These are phyloP conservation scores for Fusarium continuum DNA, from an alignment of 2,329 filamentous ascomycete genomes.

Conservation along the genomic window DNA sequence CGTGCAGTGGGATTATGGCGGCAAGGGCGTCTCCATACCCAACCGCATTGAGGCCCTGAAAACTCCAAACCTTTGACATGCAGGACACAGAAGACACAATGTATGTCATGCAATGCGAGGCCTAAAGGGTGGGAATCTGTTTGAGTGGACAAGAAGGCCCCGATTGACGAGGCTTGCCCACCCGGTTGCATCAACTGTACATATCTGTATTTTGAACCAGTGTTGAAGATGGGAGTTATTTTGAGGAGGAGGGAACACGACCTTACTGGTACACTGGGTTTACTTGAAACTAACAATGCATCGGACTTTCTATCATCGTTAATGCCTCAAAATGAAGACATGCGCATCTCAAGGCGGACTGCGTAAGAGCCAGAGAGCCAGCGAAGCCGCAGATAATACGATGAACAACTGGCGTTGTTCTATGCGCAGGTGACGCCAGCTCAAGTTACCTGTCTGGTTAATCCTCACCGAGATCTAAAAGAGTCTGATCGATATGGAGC, in stretches of 20 bases:
- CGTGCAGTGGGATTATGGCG: conserved; percentile 50
- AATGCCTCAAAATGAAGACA: conserved; percentile 28
- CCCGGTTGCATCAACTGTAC: conserved; percentile 28
- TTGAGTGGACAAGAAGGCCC: conserved; percentile 30
- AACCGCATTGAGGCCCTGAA: conserved; percentile 51
- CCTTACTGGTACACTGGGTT: neutral
- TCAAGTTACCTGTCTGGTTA: conserved; percentile 13
- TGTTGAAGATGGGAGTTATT: conserved; percentile 8
- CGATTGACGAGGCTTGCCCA: conserved; percentile 36
- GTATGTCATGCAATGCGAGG: conserved; percentile 22
- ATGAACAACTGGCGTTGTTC: conserved; percentile 37
- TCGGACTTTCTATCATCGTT: neutral
- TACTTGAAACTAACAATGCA: neutral
- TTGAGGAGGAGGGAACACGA: conserved; percentile 30
- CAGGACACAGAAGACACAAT: conserved; percentile 28
- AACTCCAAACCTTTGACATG: conserved; percentile 34
- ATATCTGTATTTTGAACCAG: conserved; percentile 1
- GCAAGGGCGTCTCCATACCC: conserved; percentile 59
- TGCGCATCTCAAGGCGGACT: conserved; percentile 27
- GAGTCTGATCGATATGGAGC: conserved; percentile 22
- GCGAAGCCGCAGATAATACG: conserved; percentile 29
- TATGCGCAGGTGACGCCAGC: conserved; percentile 5
- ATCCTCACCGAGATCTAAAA: conserved; percentile 24
- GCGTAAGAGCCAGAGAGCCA: conserved; percentile 10
- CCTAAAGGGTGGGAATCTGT: conserved; percentile 20